Conservation (phyloP, 1,139 yeast genomes). For the Hanseniaspora uvarum region DNA sequence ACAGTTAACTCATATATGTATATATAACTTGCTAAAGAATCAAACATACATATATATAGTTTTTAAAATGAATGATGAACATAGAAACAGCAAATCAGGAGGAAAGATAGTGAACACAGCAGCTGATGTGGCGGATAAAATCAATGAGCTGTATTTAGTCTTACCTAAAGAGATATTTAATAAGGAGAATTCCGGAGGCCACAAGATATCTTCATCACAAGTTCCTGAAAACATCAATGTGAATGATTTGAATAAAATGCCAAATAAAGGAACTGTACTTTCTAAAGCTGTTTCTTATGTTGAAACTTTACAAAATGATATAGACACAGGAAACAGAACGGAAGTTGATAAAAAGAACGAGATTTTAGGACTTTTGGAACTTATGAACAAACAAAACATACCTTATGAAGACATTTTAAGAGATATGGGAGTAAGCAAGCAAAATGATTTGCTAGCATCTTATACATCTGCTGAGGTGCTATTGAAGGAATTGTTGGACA, state of each 20-base stretch:
- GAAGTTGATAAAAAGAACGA: slow-evolving; percentile 65
- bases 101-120: slow-evolving; percentile 52
- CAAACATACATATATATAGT: background rate
- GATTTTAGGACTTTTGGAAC: slow-evolving; percentile 41
- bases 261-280: slow-evolving; percentile 84
- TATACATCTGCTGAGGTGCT: slow-evolving; percentile 76
- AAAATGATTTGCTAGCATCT: slow-evolving; percentile 37
- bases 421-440: slow-evolving; percentile 24
- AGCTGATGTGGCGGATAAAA: slow-evolving; percentile 81
- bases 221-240: background rate
- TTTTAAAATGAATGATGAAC: background rate
- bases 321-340: slow-evolving; percentile 65
- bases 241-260: slow-evolving; percentile 42
- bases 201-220: background rate
- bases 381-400: slow-evolving; percentile 30
- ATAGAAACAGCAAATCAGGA: slow-evolving; percentile 24
- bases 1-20: no score
- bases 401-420: background rate
- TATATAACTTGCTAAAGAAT: background rate
- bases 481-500: slow-evolving; percentile 59
- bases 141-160: slow-evolving; percentile 63
- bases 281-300: slow-evolving; percentile 80
- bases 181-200: slow-evolving; percentile 21
- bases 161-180: slow-evolving; percentile 56
- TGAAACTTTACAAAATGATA: slow-evolving; percentile 57